phyloP scores from a whole-genome alignment of 352 stramenopile genomes.

The Phytophthora podocarpi region DNA sequence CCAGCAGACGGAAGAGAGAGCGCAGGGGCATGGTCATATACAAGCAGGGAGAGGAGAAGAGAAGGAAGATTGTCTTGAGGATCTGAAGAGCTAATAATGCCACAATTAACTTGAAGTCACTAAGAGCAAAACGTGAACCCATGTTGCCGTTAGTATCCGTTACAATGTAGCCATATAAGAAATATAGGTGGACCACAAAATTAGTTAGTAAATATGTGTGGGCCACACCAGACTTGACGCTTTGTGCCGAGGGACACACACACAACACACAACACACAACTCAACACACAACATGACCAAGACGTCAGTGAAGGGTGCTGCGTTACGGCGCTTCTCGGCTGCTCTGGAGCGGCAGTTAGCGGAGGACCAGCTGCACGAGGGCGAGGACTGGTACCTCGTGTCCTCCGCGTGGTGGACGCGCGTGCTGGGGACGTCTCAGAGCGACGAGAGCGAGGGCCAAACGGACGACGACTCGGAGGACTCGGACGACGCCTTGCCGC shows the following conservation, averaged over 20 bases:
- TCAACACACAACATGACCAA: neutral
- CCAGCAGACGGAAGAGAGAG: neutral
- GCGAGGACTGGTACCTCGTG: conserved; percentile 73
- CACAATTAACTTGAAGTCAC: neutral
- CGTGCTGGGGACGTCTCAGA: conserved; percentile 25
- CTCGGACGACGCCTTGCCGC: conserved; percentile 15
- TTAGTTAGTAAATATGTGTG: neutral
- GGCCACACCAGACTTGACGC: too few species aligned
- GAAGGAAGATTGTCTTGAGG: conserved; percentile 1
- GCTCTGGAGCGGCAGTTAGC: conserved; percentile 34
- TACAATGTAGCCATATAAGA: neutral
- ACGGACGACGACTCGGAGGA: conserved; percentile 47
- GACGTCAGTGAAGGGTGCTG: neutral
- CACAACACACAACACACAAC: too few species aligned
- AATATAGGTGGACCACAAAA: neutral
- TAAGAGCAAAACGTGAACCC: neutral
- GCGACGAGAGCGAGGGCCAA: conserved; percentile 28
- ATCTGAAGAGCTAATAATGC: conserved; percentile 4
- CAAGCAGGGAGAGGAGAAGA: conserved; percentile 1
- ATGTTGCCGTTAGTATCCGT: neutral
- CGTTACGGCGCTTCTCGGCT: conserved; percentile 18
- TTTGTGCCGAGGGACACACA: neutral
- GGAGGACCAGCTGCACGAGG: conserved; percentile 48
- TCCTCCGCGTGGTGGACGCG: conserved; percentile 56
- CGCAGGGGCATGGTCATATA: neutral